Percentiles rank a stretch among this genome's conserved stretches.
phyloP scores from a whole-genome alignment of 129 eudicot species.

The Pulicaria dysenterica region DNA sequence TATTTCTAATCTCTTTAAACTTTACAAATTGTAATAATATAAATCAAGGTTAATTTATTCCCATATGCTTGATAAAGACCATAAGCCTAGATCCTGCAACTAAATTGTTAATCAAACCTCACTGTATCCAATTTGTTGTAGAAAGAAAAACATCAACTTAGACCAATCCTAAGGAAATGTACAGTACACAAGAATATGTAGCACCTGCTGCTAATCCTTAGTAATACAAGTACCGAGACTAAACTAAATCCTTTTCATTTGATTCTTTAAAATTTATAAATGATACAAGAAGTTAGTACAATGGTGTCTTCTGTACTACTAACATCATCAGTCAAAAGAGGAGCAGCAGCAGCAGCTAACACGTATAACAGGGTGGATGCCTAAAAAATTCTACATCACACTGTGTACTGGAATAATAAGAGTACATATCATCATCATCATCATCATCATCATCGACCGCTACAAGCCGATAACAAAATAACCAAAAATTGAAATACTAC shows the following conservation, averaged over 20 bases:
- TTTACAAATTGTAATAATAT: too few relatives aligned
- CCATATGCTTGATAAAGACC: too few relatives aligned
- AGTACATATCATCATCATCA: conserved; percentile 28
- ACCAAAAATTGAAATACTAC: conserved; percentile 16
- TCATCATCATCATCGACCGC: conserved; percentile 15
- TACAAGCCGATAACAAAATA: conserved; percentile 5
- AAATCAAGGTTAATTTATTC: too few relatives aligned
- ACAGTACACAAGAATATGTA: too few relatives aligned
- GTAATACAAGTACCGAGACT: too few relatives aligned
- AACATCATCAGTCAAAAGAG: conserved; percentile 12
- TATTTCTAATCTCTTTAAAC: too few relatives aligned
- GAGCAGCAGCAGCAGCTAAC: conserved; percentile 6
- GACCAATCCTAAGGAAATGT: too few relatives aligned
- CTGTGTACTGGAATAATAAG: conserved; percentile 38
- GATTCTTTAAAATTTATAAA: conserved; percentile 19
- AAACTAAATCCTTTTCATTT: conserved; percentile 7
- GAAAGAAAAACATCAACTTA: too few relatives aligned
- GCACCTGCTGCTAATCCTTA: too few relatives aligned
- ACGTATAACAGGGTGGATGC: conserved; percentile 32
- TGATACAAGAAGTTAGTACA: conserved; percentile 38
- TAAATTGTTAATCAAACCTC: too few relatives aligned
- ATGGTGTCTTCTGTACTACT: conserved; percentile 14
- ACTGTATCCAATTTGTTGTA: too few relatives aligned
- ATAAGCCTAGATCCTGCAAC: too few relatives aligned
- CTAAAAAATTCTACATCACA: conserved; percentile 31